These are phyloP conservation scores for Meripilus lineatus DNA, from an alignment of 1,284 basidiomycete genomes.

Conservation along the genomic window DNA sequence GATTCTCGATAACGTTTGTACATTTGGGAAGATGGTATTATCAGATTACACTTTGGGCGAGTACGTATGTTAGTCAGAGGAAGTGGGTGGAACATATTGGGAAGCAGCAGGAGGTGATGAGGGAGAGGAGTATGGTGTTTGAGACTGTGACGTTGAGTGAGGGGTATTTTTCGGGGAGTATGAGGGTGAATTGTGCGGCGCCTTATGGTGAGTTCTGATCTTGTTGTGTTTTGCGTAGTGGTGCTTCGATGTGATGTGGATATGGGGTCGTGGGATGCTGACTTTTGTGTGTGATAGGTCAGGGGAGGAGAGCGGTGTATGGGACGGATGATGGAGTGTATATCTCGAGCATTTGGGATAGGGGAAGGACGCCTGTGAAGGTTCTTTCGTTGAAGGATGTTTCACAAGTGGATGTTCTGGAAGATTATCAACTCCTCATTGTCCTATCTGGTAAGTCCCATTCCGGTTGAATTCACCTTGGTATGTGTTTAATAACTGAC, in stretches of 20 bases:
- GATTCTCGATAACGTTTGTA: conserved; percentile 89
- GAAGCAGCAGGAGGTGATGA: conserved; percentile 84
- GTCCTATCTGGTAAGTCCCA: conserved; percentile 83
- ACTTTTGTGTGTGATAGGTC: conserved; percentile 42
- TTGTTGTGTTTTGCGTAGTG: background rate
- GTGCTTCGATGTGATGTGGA: background rate
- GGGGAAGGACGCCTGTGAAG: conserved; percentile 80
- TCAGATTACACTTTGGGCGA: conserved; percentile 90
- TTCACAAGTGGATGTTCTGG: conserved; percentile 93
- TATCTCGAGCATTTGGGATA: conserved; percentile 80
- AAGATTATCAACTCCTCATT: conserved; percentile 94
- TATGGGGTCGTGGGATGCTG: background rate
- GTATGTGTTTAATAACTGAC: background rate
- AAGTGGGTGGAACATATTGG: conserved; percentile 96
- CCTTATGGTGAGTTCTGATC: conserved; percentile 75
- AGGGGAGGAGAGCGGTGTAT: conserved; percentile 87
- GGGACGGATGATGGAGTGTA: conserved; percentile 98
- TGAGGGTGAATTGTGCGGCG: conserved; percentile 91
- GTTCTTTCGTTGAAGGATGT: conserved; percentile 90
- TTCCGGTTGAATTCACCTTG: conserved; percentile 12
- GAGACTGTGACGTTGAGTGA: conserved; percentile 85
- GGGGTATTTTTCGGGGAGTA: conserved; percentile 78
- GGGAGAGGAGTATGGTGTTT: conserved; percentile 85
- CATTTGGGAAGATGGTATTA: conserved; percentile 94
- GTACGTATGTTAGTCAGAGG: conserved; percentile 78